A percentile compares a stretch with the other conserved stretches of the same genome.
Conservation (phyloP, 164 flowering plant species). For the grape (Vitis vinifera) region ASM3070453v1 NC_081823.1:24894001-24894500, state of each 20-base stretch:
- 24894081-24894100: constrained; percentile 99
- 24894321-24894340: no score
- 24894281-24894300: no score
- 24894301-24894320: no score
- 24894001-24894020: no score
- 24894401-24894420: constrained; percentile 99
- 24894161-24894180: no score
- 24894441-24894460: constrained; percentile 83
- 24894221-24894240: no score
- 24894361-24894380: not conserved
- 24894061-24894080: constrained; percentile 99
- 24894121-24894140: constrained; percentile 62
- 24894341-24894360: no score
- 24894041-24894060: constrained; percentile 27
- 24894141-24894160: constrained; percentile 40
- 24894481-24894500: constrained; percentile 63
- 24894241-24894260: no score
- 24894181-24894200: no score
- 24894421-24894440: constrained; percentile 85
- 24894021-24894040: not conserved
- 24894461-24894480: constrained; percentile 80
- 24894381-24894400: constrained; percentile 47
- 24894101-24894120: constrained; percentile 90
- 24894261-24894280: no score
- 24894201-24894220: no score